Base-by-base conservation (phyloP, 2,329 filamentous ascomycete species). In the Aureobasidium namibiae region DNA sequence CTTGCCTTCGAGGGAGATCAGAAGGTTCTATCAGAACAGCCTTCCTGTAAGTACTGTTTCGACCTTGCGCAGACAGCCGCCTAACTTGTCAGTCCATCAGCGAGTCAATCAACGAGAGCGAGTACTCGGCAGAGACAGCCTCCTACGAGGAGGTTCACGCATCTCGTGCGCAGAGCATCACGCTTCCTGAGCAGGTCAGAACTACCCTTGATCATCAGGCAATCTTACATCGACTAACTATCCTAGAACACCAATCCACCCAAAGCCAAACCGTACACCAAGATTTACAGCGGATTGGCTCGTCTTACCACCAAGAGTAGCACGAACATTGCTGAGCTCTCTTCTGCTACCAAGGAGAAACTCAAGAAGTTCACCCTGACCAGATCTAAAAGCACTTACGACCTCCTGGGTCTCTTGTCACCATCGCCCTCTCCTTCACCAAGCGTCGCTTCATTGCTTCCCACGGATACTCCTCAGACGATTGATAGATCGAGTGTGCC, bases 321-420 rank as follows among this genome's bases (percentile, higher is more conserved):
- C 52, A 36, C 36, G 4, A 56, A 34, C 26, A 26, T 56, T 34
- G 52, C 39, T 13, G 38, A 44, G 11, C 14, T 56, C 29, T 44
- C 38, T 11, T 44, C 29, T 9, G 24, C 26, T 4, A 56, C 52
- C 18, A 56, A 56, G 18, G 39, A 56, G 18, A 56, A 56, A 31
- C 2, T 45, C n/a, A 44, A 56, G 26, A 26, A 44, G 3, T 45
- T 45, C 18, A 39, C 24, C 26, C 52, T 44, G 39, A 24, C 38
- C 29, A 54, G 39, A n/a, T 54, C 50, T 9, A 42, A 54, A 34
- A 54, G 50, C 50, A 42, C 50, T 4, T 54, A 18, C 36, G n/a
- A 54, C 13, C 50, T 54, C 3, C 50, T 24, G 1, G 50, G 50
- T 31, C 50, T 54, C 24, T 18, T 33, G 18, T 52, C 49, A 21